Evolutionary conservation across 139 green algal species (phyloP), one percentile per base, ranked within the genome.

Genomic region (Coelastrella sp.): DNA sequence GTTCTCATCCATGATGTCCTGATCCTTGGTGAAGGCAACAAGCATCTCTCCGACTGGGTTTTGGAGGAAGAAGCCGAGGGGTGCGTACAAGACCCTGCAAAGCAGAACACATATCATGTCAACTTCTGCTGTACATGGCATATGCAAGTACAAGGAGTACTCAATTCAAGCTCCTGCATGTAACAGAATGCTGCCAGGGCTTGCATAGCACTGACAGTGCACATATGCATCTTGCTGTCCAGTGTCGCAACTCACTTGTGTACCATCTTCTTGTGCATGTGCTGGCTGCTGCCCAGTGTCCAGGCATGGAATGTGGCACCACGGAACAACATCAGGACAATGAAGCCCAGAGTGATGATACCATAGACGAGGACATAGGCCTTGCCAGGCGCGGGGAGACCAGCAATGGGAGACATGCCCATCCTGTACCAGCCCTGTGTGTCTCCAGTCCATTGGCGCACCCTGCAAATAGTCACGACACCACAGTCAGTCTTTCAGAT

Each of bases 11-110:
- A 93, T 74, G 15, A 91, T 88, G 83, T 94, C 89, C 89, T 94
- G 91, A 53, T 94, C 91, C 73, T 90, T 90, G 79, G 90, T 92
- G 87, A 94, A 94, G 79, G 87, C 84, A 5, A 91, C 83, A 40
- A 94, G 89, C 83, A 94, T 87, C 63, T 94, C 91, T 23, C 91
- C 91, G 5, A 94, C 88, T 40, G 91, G 91, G 50, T 89, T 94
- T 23, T 87, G 83, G 64, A 89, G 89, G 89, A 94, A 93, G 89
- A 94, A 94, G 86, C 89, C 86, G 30, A 94, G 87, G 34, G 91
- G 91, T 19, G 91, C 88, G 69, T 89, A 87, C 30, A 94, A 80
- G 38, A 90, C 81, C 50, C 88, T 80, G 85, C 85, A 72, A 4
- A 25, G 45, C n/a, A n/a, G n/a, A n/a, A n/a, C n/a, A n/a, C n/a